Base-by-base conservation (phyloP, 2,329 filamentous ascomycete species). In the Aspergillus melleus region DNA sequence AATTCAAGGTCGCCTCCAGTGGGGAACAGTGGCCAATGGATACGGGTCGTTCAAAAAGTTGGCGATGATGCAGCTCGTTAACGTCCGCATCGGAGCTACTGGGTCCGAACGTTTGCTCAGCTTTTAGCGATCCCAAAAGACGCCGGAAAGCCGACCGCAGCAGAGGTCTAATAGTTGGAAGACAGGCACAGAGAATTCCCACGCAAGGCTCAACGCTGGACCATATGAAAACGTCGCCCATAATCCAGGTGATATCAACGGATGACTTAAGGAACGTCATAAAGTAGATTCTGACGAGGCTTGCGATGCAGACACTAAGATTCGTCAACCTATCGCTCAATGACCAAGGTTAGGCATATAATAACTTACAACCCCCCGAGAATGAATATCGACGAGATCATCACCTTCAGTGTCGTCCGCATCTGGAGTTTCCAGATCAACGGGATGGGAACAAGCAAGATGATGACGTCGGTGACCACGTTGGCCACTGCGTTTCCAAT, bases 181-280 rank as follows among this genome's bases (percentile, higher is more conserved):
- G 60, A 46, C 66, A 68, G 6, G 66, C 65, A 29, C 66, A 61
- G 42, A 68, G 60, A 6, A 68, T 66, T 2, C 64, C 66, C 19
- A 67, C 62, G 49, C 62, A 66, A n/a, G 66, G 64, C 22, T 68
- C 66, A 42, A 68, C 62, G 42, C 56, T 66, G 39, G 65, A 64
- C 64, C 65, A 66, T 44, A 67, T 66, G 39, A 65, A 62, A 0
- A 57, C 66, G 36, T 65, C 60, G 11, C 64, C 65, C 10, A 65
- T 62, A 2, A 61, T 54, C 63, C 64, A 66, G 19, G 65, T 66
- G 22, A 65, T 58, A 42, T 66, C 65, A 29, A 60, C 32, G 8
- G 60, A 61, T 9, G 24, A 11, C n/a, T 54, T 64, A 29, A 67
- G 52, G 10, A 58, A 51, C 2, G 64, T 63, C 24, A 67, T 61